phyloP scores from a whole-genome alignment of 23 red algal species.

The Gracilariopsis chorda region DNA sequence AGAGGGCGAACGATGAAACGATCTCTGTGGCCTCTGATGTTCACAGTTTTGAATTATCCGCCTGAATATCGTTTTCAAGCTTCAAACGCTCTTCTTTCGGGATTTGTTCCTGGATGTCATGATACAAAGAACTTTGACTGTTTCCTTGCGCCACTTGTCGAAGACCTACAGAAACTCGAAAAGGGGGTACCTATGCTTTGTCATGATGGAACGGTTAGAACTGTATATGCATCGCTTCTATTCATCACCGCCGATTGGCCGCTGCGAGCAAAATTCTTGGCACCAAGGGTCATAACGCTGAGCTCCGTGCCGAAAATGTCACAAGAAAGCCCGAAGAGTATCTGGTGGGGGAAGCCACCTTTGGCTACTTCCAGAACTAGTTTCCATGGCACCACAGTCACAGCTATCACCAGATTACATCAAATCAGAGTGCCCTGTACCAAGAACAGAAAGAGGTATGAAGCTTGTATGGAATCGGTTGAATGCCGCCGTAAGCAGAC shows the following conservation, averaged over 20 bases:
- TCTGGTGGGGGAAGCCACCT: neutral
- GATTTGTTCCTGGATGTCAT: neutral
- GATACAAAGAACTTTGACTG: neutral
- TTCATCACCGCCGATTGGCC: conserved; percentile 3
- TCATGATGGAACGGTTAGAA: neutral
- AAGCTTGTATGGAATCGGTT: neutral
- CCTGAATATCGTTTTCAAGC: neutral
- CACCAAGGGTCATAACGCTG: neutral
- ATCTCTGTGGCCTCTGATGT: conserved; percentile 14
- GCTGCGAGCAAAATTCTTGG: neutral
- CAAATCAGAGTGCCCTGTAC: neutral
- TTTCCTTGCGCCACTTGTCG: neutral
- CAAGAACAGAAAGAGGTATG: neutral
- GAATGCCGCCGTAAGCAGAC: neutral
- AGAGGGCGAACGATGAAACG: neutral
- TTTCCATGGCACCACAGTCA: neutral
- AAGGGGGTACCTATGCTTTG: neutral
- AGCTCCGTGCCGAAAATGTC: neutral
- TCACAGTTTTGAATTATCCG: neutral
- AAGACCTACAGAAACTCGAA: neutral
- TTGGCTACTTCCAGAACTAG: neutral
- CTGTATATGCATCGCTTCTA: neutral
- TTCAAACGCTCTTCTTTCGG: neutral
- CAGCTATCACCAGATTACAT: neutral
- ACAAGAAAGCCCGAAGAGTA: neutral